Conservation (phyloP, 176 grass and related monocot genomes). For the Ensete ventricosum region DNA sequence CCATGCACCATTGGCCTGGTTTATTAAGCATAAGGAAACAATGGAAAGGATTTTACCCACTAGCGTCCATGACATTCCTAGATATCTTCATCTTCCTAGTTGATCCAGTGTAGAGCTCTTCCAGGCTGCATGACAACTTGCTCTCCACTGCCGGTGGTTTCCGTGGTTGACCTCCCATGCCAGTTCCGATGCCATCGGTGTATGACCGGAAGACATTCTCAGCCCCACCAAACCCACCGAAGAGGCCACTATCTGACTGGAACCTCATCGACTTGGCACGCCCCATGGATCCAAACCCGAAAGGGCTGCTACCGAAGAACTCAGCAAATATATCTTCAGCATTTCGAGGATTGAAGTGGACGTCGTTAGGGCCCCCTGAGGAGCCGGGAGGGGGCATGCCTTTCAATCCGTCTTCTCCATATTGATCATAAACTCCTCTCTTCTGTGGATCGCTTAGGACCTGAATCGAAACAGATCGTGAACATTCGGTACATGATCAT, state of each 20-base stretch:
- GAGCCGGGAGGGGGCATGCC: slow-evolving; percentile 17
- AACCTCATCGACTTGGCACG: slow-evolving; percentile 28
- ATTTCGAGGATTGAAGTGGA: slow-evolving; percentile 17
- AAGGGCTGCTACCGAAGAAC: slow-evolving; percentile 66
- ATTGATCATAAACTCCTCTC: slow-evolving; percentile 58
- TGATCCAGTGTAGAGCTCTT: slow-evolving; percentile 66
- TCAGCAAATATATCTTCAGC: slow-evolving; percentile 67
- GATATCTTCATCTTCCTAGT: slow-evolving; percentile 83
- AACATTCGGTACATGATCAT: too few species aligned
- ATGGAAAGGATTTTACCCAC: slow-evolving; percentile 29
- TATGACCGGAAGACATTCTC: slow-evolving; percentile 16
- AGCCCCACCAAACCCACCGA: slow-evolving; percentile 15
- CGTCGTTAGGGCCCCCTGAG: not conserved
- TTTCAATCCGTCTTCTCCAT: slow-evolving; percentile 57
- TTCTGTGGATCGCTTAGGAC: slow-evolving; percentile 58
- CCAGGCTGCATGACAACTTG: slow-evolving; percentile 69
- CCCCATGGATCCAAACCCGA: slow-evolving; percentile 35
- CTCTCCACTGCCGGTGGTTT: slow-evolving; percentile 39
- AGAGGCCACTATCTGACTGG: slow-evolving; percentile 23
- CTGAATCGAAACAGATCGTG: slow-evolving; percentile 6
- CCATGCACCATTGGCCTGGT: not conserved
- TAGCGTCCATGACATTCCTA: slow-evolving; percentile 38
- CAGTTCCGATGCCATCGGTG: not conserved
- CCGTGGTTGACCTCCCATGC: not conserved
- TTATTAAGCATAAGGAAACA: not conserved